Conservation (phyloP, 306 rosid genomes). For the Medicago ruthenica region DNA sequence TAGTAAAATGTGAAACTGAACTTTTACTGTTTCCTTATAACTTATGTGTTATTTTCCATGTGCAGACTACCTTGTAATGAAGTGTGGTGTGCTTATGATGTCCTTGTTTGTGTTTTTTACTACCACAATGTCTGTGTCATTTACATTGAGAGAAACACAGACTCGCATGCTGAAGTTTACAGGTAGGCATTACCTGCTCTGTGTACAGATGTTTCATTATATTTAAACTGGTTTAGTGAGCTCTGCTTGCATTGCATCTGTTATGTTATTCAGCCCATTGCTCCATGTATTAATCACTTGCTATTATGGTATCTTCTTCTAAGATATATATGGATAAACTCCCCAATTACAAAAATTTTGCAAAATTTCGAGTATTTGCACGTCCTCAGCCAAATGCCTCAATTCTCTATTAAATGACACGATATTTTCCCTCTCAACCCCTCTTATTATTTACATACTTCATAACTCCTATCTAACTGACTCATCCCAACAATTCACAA, state of each 20-base stretch:
- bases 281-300: constrained; percentile 26
- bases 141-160: constrained; percentile 98
- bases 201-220: constrained; percentile 18
- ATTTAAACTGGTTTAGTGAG: constrained; percentile 22
- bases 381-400: neutral
- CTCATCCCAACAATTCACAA: constrained; percentile 3
- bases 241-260: constrained; percentile 30
- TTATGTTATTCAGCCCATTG: constrained; percentile 24
- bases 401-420: neutral
- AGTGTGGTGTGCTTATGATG: constrained; percentile 99
- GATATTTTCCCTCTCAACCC: constrained; percentile 2
- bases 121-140: constrained; percentile 97
- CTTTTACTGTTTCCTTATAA: constrained; percentile 28
- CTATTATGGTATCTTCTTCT: constrained; percentile 13
- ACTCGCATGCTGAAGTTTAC: constrained; percentile 99
- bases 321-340: constrained; percentile 2
- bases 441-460: neutral
- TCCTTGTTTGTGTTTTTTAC: constrained; percentile 97
- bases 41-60: constrained; percentile 18
- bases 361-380: neutral
- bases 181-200: constrained; percentile 56
- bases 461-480: neutral
- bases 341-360: constrained; percentile 5
- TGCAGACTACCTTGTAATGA: constrained; percentile 96
- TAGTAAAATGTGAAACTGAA: neutral